Base-by-base conservation (phyloP, 2,329 filamentous ascomycete species). In the Akanthomyces dipterigenus region DNA sequence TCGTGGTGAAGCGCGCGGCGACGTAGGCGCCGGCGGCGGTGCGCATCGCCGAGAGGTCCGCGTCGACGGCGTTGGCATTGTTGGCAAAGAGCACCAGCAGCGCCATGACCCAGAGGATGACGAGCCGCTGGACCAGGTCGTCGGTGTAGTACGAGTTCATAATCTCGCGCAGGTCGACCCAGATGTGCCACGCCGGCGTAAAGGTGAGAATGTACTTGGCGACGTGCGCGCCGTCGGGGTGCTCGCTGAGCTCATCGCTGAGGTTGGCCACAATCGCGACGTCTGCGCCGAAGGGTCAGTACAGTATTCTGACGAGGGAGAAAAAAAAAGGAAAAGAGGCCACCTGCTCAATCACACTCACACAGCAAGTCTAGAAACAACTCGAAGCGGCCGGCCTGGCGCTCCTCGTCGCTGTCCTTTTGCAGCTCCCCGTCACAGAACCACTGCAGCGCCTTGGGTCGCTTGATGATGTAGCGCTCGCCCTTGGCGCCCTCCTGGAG, bases 111-210 rank as follows among this genome's bases (percentile, higher is more conserved):
- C 78, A 80, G n/a, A 80, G 72, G 58, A 80, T 77, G 28, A 78
- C 66, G 34, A 78, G 66, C 8, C 79, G 76, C 65, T 81, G 79
- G 1, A 74, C 63, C 22, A 81, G 66, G 64, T 81, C 79, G 63
- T 81, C 79, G 57, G 77, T 80, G 67, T 81, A 80, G 69, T 79
- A 81, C 8, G 76, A 78, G 67, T 81, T 81, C 77, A 81, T 80
- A 61, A 80, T 70, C 67, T 80, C 78, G 63, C 78, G 76, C 20
- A 80, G 70, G 63, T 81, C 79, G 45, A 72, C 74, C 79, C 78
- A 81, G 54, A 80, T 76, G 63, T 81, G 76, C 78, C 78, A 80
- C 60, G 78, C 77, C 11, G 77, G 77, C 8, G 77, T 71, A 42
- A 80, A 77, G 42, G 79, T 77, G 49, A 81, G 73, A 31, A 81